Evolutionary conservation across 2,329 filamentous ascomycete species (phyloP).

Genomic region (Colletotrichum shisoi): DNA sequence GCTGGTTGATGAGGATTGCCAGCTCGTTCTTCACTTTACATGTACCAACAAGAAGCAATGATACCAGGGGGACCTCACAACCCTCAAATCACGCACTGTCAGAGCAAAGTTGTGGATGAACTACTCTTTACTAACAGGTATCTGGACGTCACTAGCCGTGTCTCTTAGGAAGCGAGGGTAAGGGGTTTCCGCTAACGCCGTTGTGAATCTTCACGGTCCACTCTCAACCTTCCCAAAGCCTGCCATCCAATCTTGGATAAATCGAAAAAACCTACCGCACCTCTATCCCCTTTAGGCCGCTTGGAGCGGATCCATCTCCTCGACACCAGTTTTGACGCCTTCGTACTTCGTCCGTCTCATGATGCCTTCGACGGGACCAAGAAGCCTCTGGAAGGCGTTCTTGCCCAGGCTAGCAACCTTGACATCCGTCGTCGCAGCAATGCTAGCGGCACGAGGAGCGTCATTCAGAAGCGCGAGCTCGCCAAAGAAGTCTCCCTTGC

Average conservation of each 20-base stretch:
- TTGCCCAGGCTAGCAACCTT: conserved; percentile 94
- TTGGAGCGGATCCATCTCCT: conserved; percentile 73
- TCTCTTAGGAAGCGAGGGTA: conserved; percentile 49
- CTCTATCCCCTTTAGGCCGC: conserved; percentile 42
- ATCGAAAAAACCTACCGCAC: conserved; percentile 13
- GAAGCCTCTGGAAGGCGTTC: conserved; percentile 89
- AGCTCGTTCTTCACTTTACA: too few species aligned
- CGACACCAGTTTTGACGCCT: conserved; percentile 67
- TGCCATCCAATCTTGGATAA: conserved; percentile 35
- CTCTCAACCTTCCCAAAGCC: conserved; percentile 26
- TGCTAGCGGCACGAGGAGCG: conserved; percentile 87
- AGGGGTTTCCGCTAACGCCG: conserved; percentile 44
- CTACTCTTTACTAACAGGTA: conserved; percentile 44
- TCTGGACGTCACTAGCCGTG: conserved; percentile 49
- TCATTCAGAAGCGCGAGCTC: conserved; percentile 94
- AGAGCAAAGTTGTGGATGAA: conserved; percentile 6
- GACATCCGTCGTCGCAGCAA: conserved; percentile 83
- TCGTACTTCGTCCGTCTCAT: conserved; percentile 80
- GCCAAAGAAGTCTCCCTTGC: conserved; percentile 95
- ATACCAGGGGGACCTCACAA: conserved; percentile 16
- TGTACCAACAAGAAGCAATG: conserved; percentile 24
- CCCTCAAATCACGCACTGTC: not conserved
- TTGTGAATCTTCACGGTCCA: conserved; percentile 31
- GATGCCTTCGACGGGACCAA: conserved; percentile 93
- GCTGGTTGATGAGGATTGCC: conserved; percentile 7